A percentile compares a stretch with the other conserved stretches of the same genome.
Conservation (phyloP, 257 asterid genomes). For the Solanum lycopersicoides region DNA sequence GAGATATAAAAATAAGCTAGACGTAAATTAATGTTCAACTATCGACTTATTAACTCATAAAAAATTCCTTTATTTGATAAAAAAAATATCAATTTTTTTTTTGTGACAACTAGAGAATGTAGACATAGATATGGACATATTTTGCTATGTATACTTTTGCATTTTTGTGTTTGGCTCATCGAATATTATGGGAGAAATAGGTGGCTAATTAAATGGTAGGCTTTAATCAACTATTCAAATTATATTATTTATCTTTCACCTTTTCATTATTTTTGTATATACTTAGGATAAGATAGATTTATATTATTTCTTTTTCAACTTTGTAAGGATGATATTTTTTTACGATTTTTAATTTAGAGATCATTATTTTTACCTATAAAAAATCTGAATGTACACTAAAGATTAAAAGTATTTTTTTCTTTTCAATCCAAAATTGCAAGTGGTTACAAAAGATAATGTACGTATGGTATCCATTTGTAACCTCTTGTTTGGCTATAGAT, state of each 20-base stretch:
- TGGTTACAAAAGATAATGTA: not conserved
- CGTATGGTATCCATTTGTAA: too few relatives aligned
- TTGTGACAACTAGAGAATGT: not conserved
- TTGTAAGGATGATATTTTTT: too few relatives aligned
- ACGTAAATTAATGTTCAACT: not conserved
- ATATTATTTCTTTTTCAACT: not conserved
- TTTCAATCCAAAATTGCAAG: too few relatives aligned
- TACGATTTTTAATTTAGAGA: too few relatives aligned
- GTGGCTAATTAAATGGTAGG: not conserved
- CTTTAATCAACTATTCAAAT: not conserved
- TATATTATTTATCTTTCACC: not conserved
- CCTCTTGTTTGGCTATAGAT: not conserved
- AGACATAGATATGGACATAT: not conserved
- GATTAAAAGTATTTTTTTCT: too few relatives aligned
- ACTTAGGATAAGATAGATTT: not conserved
- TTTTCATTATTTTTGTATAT: not conserved
- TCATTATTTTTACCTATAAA: too few relatives aligned
- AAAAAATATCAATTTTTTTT: not conserved
- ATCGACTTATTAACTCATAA: not conserved
- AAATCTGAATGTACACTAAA: too few relatives aligned
- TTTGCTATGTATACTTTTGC: not conserved
- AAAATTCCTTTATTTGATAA: not conserved
- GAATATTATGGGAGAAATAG: not conserved
- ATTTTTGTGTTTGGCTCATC: not conserved
- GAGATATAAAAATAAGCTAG: not conserved